phyloP scores from a whole-genome alignment of 129 eudicot species.

The Lactuca sativa region DNA sequence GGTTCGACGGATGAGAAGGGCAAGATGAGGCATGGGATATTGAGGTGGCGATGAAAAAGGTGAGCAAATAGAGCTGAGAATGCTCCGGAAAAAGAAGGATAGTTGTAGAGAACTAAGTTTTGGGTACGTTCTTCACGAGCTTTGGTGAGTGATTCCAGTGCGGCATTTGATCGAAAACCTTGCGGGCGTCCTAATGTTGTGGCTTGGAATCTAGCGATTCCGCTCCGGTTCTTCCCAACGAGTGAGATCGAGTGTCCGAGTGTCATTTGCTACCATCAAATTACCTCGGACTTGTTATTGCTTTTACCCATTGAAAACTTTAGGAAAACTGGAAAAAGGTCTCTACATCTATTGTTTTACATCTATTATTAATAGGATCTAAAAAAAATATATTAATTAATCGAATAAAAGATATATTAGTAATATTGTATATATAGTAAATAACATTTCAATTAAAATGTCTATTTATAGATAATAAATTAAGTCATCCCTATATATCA shows the following conservation, averaged over 20 bases:
- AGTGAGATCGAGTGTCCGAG: conserved; percentile 20
- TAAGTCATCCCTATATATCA: no score
- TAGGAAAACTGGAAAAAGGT: neutral
- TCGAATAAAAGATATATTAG: no score
- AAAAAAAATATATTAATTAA: no score
- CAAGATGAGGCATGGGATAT: conserved; percentile 68
- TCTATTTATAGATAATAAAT: no score
- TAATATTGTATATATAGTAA: no score
- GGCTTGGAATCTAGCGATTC: neutral
- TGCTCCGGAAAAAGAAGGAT: conserved; percentile 90
- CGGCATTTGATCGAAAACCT: conserved; percentile 79
- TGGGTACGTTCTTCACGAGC: conserved; percentile 54
- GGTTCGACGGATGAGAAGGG: conserved; percentile 84
- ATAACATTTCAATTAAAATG: no score
- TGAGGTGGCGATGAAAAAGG: conserved; percentile 64
- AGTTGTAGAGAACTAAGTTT: conserved; percentile 69
- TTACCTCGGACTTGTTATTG: neutral
- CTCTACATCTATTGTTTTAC: no score
- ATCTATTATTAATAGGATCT: no score
- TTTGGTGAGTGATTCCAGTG: conserved; percentile 58
- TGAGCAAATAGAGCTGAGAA: conserved; percentile 77
- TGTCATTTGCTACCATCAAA: conserved; percentile 1
- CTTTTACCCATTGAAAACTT: neutral
- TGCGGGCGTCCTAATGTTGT: conserved; percentile 29
- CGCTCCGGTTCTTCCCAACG: neutral